Base-by-base conservation (phyloP, 306 rosid species). In the Trifolium dubium region DNA sequence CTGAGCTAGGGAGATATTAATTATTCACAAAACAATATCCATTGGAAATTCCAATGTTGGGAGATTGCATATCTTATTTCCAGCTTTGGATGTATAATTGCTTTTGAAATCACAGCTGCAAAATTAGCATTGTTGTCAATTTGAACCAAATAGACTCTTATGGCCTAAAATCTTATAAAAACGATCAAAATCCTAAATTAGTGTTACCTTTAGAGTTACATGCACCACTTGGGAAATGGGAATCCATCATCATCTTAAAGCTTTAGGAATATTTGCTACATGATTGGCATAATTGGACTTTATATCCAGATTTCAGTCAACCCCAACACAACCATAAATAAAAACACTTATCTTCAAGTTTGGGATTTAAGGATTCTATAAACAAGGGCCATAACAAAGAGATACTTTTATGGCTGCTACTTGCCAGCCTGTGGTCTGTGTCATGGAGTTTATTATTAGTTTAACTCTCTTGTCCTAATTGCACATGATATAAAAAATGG, bases 191-290 rank as follows among this genome's bases (percentile, higher is more conserved):
- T 6, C 8, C 40, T 46, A 39, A 53, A 67, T 5, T 47, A 29
- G 74, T 56, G 50, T 50, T 75, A 17, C 53, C 54, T 61, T 10
- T 3, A 51, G 10, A 63, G 34, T 35, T 28, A 50, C 2, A 47
- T 72, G 82, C 69, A 28, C 64, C 78, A 72, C 69, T 64, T 64
- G 0, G 8, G 32, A 72, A 72, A 44, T 55, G n/a, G n/a, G n/a
- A n/a, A n/a, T n/a, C n/a, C n/a, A n/a, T n/a, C 78, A 72, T 74
- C 56, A 53, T 28, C 51, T 39, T 13, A 43, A n/a, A 62, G 49
- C 4, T 32, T 4, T 31, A 13, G 14, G 6, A 73, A 67, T 63
- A 62, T n/a, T 37, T 69, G 17, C 15, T 34, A n/a, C 23, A 49
- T 49, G 58, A 76, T n/a, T 67, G 74, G 54, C 7, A 56, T 62